These are phyloP conservation scores for Albugo candida DNA, from an alignment of 352 stramenopile genomes.

Conservation along the genomic window DNA sequence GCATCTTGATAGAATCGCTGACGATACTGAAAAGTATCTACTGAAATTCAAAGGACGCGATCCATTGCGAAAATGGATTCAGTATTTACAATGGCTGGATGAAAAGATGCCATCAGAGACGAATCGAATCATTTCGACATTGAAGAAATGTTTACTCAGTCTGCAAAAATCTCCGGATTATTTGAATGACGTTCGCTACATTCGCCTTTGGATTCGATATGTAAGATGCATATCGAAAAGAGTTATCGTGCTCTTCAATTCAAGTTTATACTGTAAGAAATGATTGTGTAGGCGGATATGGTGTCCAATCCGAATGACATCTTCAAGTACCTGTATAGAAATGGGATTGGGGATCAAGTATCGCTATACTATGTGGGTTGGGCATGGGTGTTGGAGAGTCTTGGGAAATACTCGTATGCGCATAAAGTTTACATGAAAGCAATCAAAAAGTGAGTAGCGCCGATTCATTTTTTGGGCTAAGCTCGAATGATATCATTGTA, in stretches of 20 bases:
- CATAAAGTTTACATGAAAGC: slow-evolving; percentile 77
- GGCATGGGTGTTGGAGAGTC: slow-evolving; percentile 64
- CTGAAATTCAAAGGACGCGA: slow-evolving; percentile 31
- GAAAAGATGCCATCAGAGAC: slow-evolving; percentile 66
- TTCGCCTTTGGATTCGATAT: slow-evolving; percentile 77
- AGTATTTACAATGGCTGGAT: slow-evolving; percentile 68
- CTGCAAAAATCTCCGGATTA: slow-evolving; percentile 42
- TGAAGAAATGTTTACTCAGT: slow-evolving; percentile 52
- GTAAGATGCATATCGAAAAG: slow-evolving; percentile 13
- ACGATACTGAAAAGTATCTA: too few relatives aligned
- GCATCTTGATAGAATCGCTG: too few relatives aligned
- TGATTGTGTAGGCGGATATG: slow-evolving; percentile 35
- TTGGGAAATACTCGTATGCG: slow-evolving; percentile 60
- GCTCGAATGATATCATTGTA: background rate
- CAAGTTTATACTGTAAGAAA: background rate
- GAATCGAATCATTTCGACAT: slow-evolving; percentile 41
- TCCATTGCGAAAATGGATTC: slow-evolving; percentile 36
- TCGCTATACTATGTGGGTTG: slow-evolving; percentile 75
- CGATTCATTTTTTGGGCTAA: background rate
- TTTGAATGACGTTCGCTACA: slow-evolving; percentile 64
- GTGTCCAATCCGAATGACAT: slow-evolving; percentile 76
- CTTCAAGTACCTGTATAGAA: slow-evolving; percentile 77
- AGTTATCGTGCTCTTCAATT: background rate
- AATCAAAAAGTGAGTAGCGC: slow-evolving; percentile 49
- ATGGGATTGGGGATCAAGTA: slow-evolving; percentile 65